Percentiles rank a stretch among this genome's conserved stretches.
Conservation (phyloP, 495 filamentous ascomycete species). For the Neohortaea acidophila region DNA sequence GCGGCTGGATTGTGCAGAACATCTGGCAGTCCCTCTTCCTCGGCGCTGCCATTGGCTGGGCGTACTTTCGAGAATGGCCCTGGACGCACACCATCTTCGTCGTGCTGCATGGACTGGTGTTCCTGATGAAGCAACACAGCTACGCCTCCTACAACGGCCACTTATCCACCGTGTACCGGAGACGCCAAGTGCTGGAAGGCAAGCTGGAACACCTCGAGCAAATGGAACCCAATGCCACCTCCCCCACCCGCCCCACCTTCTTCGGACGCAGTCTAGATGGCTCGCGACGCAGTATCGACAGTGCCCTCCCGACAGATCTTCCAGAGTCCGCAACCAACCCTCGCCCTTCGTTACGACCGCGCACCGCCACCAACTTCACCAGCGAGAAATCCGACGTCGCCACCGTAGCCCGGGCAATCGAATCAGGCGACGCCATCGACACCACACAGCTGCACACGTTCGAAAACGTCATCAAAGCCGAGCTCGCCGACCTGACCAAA, state of each 20-base stretch:
- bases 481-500: slow-evolving; percentile 44
- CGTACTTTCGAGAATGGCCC: slow-evolving; percentile 52
- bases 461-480: slow-evolving; percentile 41
- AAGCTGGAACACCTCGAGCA: slow-evolving; percentile 32
- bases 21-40: slow-evolving; percentile 52
- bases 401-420: slow-evolving; percentile 38
- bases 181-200: slow-evolving; percentile 29
- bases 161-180: slow-evolving; percentile 43
- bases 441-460: slow-evolving; percentile 43
- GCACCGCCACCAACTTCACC: slow-evolving; percentile 22
- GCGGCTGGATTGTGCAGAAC: slow-evolving; percentile 56
- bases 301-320: neutral
- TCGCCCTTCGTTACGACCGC: slow-evolving; percentile 27
- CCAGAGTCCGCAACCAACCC: slow-evolving; percentile 14
- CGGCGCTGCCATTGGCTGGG: slow-evolving; percentile 40
- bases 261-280: slow-evolving; percentile 28
- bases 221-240: slow-evolving; percentile 21
- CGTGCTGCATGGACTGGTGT: slow-evolving; percentile 51
- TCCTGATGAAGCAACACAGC: slow-evolving; percentile 69
- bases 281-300: too few relatives aligned
- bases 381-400: slow-evolving; percentile 35
- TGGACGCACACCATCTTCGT: slow-evolving; percentile 64
- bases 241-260: slow-evolving; percentile 16
- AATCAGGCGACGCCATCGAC: slow-evolving; percentile 41
- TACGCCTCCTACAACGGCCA: slow-evolving; percentile 66